These are phyloP conservation scores for Anthracocystis walkeri DNA, from an alignment of 1,284 basidiomycete species.

Conservation along the genomic window DNA sequence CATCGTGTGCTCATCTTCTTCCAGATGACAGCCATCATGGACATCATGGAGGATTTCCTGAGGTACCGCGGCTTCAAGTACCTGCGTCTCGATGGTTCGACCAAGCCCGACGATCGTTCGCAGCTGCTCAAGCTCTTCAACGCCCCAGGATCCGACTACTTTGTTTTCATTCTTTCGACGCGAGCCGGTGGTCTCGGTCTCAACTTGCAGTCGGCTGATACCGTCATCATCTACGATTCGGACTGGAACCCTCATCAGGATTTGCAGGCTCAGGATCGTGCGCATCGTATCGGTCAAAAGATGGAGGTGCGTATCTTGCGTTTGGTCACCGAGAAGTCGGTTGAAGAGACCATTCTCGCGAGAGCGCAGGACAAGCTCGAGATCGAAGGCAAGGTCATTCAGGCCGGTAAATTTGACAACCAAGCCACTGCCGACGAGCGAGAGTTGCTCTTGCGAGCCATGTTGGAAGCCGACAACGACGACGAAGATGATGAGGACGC, in stretches of 20 bases:
- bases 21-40: constrained; percentile 99
- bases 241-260: constrained; percentile 74
- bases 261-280: constrained; percentile 84
- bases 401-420: constrained; percentile 97
- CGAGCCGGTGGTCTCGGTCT: constrained; percentile 96
- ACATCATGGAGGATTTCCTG: constrained; percentile 98
- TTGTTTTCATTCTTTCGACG: constrained; percentile 87
- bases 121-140: constrained; percentile 91
- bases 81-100: constrained; percentile 95
- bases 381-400: constrained; percentile 93
- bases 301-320: constrained; percentile 96
- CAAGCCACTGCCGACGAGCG: constrained; percentile 98
- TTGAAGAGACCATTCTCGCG: constrained; percentile 96
- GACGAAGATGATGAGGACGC: constrained; percentile 74
- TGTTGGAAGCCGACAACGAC: constrained; percentile 69
- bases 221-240: constrained; percentile 90
- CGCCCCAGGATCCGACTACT: constrained; percentile 86
- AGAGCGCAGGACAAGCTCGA: constrained; percentile 96
- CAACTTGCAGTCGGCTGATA: constrained; percentile 98
- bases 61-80: constrained; percentile 90
- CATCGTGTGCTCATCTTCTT: constrained; percentile 99
- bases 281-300: constrained; percentile 99
- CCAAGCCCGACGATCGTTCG: constrained; percentile 97
- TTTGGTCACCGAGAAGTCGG: constrained; percentile 97
- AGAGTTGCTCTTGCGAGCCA: constrained; percentile 86